Evolutionary conservation across 2,329 filamentous ascomycete species (phyloP), one percentile per base, ranked within the genome.

Genomic region (Arthrocladium fulminans): DNA sequence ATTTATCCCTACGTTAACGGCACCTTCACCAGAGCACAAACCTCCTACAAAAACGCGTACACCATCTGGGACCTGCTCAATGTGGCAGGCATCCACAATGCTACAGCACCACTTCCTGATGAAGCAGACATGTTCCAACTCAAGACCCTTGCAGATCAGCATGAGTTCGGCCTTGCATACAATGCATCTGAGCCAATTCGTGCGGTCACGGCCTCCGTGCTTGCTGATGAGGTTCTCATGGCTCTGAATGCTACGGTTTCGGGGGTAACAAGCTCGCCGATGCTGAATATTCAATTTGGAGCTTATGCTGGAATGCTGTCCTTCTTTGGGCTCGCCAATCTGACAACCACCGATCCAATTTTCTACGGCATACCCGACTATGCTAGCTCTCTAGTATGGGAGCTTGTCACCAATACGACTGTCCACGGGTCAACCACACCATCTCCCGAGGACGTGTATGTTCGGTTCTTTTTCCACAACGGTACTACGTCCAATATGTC

Each of bases 141-240:
- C 49, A 75, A 77, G 57, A 75, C 76, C n/a, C 79, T 92, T 25
- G 88, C 89, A 57, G 81, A 89, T 63, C 70, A 72, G 50, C 86
- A 92, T 65, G 85, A 96, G 65, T 94, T 78, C 73, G 83, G 82
- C 60, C 79, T 92, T 12, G 86, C 86, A 46, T 94, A 84, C 77
- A 90, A 94, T 69, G 67, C 71, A 57, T 65, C 67, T 1, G 68
- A 71, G 34, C 57, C 64, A n/a, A 64, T 70, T 47, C 69, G 70
- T 19, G 69, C 71, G 12, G 72, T 73, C 6, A 73, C 75, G 42
- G 78, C 80, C 30, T 79, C 81, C 2, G 77, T 80, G 45, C 69
- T 97, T 13, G 77, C 76, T 7, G 77, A 92, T 15, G 65, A 79
- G 34, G 73, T 83, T 17, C 71, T 75, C 27, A 64, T 74, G 27